Percentiles rank a stretch among this genome's conserved stretches.
Conservation (phyloP, 306 rosid genomes). For the Castanea crenata region DNA sequence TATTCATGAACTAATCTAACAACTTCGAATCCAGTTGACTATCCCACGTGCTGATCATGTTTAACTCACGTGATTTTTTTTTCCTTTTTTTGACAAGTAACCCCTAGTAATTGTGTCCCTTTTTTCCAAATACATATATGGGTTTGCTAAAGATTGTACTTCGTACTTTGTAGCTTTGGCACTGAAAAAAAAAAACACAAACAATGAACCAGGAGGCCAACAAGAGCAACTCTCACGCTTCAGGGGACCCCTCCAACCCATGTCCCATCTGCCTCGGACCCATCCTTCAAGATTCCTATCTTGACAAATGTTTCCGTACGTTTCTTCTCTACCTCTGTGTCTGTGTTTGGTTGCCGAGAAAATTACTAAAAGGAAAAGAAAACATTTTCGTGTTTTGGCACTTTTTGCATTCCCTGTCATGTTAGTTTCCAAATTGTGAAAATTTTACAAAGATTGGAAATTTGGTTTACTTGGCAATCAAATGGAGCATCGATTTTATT, state of each 20-base stretch:
- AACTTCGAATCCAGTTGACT: too few relatives aligned
- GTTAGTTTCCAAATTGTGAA: background rate
- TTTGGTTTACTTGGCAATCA: background rate
- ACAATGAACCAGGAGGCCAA: conserved; percentile 7
- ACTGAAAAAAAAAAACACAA: background rate
- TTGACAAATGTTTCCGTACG: conserved; percentile 71
- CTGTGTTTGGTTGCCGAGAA: background rate
- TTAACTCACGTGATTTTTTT: too few relatives aligned
- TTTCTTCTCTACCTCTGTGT: conserved; percentile 1
- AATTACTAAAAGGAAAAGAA: background rate
- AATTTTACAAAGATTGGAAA: background rate
- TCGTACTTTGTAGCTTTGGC: background rate
- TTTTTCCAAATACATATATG: background rate
- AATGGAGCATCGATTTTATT: background rate
- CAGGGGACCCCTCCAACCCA: conserved; percentile 32
- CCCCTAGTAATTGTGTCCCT: too few relatives aligned
- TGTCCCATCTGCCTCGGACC: conserved; percentile 83
- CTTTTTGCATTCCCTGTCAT: background rate
- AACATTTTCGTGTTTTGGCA: background rate
- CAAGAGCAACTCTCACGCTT: conserved; percentile 9
- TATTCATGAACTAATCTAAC: too few relatives aligned
- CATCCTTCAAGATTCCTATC: conserved; percentile 58
- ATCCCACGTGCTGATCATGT: too few relatives aligned
- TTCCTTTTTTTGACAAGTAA: too few relatives aligned
- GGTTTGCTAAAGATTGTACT: background rate